phyloP scores from a whole-genome alignment of 2,329 filamentous ascomycete genomes.

The Grosmannia serpens region DNA sequence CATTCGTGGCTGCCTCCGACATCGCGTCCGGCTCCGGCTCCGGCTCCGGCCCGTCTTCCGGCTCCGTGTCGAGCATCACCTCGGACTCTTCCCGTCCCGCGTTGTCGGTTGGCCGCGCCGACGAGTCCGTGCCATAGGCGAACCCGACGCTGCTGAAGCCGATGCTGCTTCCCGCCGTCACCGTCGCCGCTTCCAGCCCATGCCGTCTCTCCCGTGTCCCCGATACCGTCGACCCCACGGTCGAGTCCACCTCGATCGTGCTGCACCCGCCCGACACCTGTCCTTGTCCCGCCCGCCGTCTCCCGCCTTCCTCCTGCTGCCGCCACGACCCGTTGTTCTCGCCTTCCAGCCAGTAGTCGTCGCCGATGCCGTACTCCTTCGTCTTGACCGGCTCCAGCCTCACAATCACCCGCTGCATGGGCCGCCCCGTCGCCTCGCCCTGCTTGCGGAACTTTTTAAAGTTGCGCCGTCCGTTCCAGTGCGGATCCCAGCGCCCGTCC shows the following conservation, averaged over 20 bases:
- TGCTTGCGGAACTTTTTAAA: slow-evolving; percentile 76
- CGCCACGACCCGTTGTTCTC: slow-evolving; percentile 17
- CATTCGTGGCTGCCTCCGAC: slow-evolving; percentile 8
- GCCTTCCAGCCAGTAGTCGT: slow-evolving; percentile 63
- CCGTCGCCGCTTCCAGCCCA: neutral
- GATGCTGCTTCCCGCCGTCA: neutral
- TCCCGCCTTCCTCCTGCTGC: neutral
- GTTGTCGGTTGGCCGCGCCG: too few relatives aligned
- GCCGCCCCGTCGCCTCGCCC: slow-evolving; percentile 34
- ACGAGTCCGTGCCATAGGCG: neutral
- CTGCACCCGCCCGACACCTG: neutral
- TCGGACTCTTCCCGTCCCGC: too few relatives aligned
- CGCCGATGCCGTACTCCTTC: slow-evolving; percentile 62
- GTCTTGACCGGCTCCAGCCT: slow-evolving; percentile 57
- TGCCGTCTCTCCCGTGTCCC: neutral
- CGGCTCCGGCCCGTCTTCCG: slow-evolving; percentile 9
- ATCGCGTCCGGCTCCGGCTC: slow-evolving; percentile 7
- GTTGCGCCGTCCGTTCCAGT: slow-evolving; percentile 91
- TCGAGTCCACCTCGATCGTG: slow-evolving; percentile 6
- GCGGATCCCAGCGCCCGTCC: slow-evolving; percentile 63
- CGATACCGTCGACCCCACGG: slow-evolving; percentile 17
- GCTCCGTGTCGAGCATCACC: slow-evolving; percentile 11
- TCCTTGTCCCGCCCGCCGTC: neutral
- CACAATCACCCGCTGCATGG: slow-evolving; percentile 47
- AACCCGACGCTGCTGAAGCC: neutral